Evolutionary conservation across 2,329 filamentous ascomycete genomes (phyloP).

Genomic region (Mycosphaerella arachidis): DNA sequence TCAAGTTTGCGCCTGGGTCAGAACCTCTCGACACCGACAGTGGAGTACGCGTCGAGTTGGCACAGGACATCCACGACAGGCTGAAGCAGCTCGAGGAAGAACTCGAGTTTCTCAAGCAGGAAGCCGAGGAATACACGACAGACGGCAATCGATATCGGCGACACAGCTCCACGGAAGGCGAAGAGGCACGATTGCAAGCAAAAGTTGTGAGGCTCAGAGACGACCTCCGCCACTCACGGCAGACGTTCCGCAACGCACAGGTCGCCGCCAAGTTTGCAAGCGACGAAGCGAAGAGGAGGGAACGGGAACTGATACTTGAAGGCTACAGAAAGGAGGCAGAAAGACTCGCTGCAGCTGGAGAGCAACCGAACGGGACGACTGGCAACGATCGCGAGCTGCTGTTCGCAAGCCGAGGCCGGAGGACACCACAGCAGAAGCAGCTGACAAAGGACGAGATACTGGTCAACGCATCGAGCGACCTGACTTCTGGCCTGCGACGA

Average conservation of each 20-base stretch:
- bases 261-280: conserved; percentile 71
- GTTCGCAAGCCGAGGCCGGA: conserved; percentile 32
- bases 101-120: conserved; percentile 72
- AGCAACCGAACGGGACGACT: conserved; percentile 26
- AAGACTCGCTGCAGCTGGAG: conserved; percentile 38
- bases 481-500: conserved; percentile 76
- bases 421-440: conserved; percentile 40
- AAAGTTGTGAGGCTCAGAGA: conserved; percentile 61
- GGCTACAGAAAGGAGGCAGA: conserved; percentile 21
- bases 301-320: conserved; percentile 53
- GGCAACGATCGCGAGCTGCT: conserved; percentile 32
- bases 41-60: conserved; percentile 65
- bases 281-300: conserved; percentile 66
- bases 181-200: conserved; percentile 56
- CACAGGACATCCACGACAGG: conserved; percentile 72
- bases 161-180: conserved; percentile 55
- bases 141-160: conserved; percentile 37
- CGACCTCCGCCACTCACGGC: conserved; percentile 64
- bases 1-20: conserved; percentile 59
- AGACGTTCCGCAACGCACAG: conserved; percentile 76
- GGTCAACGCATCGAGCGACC: conserved; percentile 71
- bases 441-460: conserved; percentile 68
- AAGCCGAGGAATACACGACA: conserved; percentile 64
- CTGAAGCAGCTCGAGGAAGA: conserved; percentile 78
- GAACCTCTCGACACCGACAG: conserved; percentile 53